Evolutionary conservation across 352 stramenopile genomes (phyloP).

Genomic region (Peronospora belbahrii): DNA sequence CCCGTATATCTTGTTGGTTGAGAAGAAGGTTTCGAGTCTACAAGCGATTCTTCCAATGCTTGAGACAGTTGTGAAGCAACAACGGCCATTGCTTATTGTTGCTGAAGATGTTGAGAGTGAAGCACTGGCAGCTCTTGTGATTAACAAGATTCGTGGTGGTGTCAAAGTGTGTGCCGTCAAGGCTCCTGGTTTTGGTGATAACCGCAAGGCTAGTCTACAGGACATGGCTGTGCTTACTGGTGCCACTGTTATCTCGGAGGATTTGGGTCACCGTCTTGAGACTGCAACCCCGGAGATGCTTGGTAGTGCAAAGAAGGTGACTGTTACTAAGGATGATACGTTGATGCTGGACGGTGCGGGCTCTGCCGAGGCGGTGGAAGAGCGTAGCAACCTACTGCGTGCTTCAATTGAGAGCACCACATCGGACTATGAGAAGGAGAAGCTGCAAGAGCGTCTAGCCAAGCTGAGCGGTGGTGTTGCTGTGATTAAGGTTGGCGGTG

Average conservation of each 20-base stretch:
- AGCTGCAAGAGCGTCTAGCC: slow-evolving; percentile 99
- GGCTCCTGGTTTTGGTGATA: slow-evolving; percentile 99
- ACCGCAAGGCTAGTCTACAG: slow-evolving; percentile 99
- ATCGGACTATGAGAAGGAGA: slow-evolving; percentile 99
- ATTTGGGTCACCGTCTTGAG: slow-evolving; percentile 98
- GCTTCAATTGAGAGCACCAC: slow-evolving; percentile 94
- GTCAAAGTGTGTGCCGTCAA: slow-evolving; percentile 99
- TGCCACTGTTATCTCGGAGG: slow-evolving; percentile 96
- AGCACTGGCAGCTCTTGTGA: slow-evolving; percentile 96
- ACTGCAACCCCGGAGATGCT: slow-evolving; percentile 93
- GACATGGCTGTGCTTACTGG: slow-evolving; percentile 99
- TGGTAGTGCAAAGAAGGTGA: slow-evolving; percentile 91
- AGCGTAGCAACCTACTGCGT: slow-evolving; percentile 94
- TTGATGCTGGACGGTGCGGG: slow-evolving; percentile 96
- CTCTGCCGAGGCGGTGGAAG: slow-evolving; percentile 89
- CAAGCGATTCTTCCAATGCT: slow-evolving; percentile 96
- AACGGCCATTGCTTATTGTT: slow-evolving; percentile 98
- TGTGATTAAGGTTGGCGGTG: slow-evolving; percentile 99
- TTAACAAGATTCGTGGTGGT: slow-evolving; percentile 99
- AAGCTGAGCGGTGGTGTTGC: slow-evolving; percentile 98
- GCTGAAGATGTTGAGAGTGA: slow-evolving; percentile 99
- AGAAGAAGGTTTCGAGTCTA: slow-evolving; percentile 99
- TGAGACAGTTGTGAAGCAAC: slow-evolving; percentile 95
- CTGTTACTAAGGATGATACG: slow-evolving; percentile 99
- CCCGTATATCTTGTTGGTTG: slow-evolving; percentile 98